phyloP scores from a whole-genome alignment of 257 asterid genomes.

The Lantana camara region DNA sequence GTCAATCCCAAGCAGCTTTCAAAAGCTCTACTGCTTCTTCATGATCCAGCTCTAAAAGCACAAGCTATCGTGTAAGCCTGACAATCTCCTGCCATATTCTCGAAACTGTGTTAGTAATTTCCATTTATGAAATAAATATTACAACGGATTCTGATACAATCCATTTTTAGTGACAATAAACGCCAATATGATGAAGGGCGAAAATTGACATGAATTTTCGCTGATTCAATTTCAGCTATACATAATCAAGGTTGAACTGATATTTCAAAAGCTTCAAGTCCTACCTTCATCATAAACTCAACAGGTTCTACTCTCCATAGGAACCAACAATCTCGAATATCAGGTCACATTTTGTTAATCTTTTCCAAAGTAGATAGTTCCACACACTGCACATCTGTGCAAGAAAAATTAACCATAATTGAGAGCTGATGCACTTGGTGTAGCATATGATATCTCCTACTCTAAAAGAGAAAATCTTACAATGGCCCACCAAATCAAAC shows the following conservation, averaged over 20 bases:
- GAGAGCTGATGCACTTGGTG: neutral
- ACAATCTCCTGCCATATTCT: too few relatives aligned
- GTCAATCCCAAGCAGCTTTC: too few relatives aligned
- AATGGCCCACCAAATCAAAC: slow-evolving; percentile 24
- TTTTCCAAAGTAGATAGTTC: neutral
- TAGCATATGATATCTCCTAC: neutral
- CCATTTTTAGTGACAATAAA: neutral
- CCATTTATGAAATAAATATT: too few relatives aligned
- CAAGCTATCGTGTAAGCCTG: too few relatives aligned
- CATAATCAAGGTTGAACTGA: neutral
- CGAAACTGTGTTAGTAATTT: too few relatives aligned
- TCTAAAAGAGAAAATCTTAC: neutral
- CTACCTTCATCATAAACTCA: neutral
- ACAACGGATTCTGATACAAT: too few relatives aligned
- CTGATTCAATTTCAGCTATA: neutral
- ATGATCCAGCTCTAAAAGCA: too few relatives aligned
- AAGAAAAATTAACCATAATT: neutral
- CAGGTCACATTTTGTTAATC: neutral
- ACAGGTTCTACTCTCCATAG: neutral
- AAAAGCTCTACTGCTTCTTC: too few relatives aligned
- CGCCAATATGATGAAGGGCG: neutral
- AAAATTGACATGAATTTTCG: neutral
- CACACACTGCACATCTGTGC: neutral
- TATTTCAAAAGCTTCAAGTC: neutral
- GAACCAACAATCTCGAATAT: neutral